These are phyloP conservation scores for Erigeron philadelphicus DNA, from an alignment of 140 eudicot genomes.

Conservation along the genomic window DNA sequence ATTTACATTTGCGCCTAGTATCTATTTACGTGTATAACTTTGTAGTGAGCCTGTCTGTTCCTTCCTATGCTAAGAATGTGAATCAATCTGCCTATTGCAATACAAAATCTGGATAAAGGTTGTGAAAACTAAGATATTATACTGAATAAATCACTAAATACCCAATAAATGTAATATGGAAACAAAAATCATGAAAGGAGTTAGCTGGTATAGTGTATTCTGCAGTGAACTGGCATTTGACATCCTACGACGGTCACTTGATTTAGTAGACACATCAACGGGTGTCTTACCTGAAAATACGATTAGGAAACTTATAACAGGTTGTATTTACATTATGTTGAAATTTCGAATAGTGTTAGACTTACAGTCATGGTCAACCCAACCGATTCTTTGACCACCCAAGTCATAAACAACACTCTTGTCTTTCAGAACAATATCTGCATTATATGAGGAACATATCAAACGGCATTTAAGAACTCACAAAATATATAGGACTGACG, in stretches of 20 bases:
- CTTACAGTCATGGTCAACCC: conserved; percentile 93
- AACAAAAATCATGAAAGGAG: conserved; percentile 24
- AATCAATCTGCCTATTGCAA: background rate
- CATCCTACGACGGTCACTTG: conserved; percentile 33
- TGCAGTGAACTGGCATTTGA: conserved; percentile 41
- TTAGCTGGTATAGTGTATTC: conserved; percentile 21
- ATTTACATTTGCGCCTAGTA: no score
- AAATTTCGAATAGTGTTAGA: background rate
- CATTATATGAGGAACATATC: conserved; percentile 12
- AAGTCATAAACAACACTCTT: conserved; percentile 76
- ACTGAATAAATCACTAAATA: conserved; percentile 2
- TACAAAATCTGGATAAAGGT: background rate
- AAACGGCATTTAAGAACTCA: conserved; percentile 1
- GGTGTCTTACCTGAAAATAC: conserved; percentile 28
- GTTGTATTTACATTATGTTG: background rate
- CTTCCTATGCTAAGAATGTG: conserved; percentile 3
- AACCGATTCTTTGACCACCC: conserved; percentile 80
- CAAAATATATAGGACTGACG: background rate
- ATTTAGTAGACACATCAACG: conserved; percentile 47
- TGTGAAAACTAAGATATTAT: conserved; percentile 22
- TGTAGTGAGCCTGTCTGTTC: background rate
- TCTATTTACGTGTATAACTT: no score
- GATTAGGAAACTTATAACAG: background rate
- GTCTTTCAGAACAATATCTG: conserved; percentile 82
- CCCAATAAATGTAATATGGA: conserved; percentile 24